Conservation (phyloP, 2,329 filamentous ascomycete genomes). For the Paradendryphiella salina region DNA sequence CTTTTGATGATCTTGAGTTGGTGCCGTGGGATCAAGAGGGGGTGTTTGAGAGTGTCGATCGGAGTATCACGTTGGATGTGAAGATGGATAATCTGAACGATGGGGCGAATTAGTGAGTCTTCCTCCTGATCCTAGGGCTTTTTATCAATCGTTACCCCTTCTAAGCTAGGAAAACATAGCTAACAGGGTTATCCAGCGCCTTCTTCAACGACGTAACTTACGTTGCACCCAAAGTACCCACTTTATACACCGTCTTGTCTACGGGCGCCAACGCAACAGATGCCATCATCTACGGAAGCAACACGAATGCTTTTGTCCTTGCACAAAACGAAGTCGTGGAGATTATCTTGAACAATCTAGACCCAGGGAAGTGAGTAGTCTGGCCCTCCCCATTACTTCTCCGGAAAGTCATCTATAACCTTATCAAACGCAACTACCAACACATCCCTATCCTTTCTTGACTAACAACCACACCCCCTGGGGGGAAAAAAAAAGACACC, state of each 20-base stretch:
- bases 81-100: constrained; percentile 69
- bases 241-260: constrained; percentile 74
- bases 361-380: constrained; percentile 57
- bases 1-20: constrained; percentile 74
- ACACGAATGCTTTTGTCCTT: constrained; percentile 65
- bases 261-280: constrained; percentile 56
- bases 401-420: no score
- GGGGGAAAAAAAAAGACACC: constrained; percentile 54
- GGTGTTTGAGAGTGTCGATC: constrained; percentile 64
- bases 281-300: constrained; percentile 54
- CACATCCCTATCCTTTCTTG: constrained; percentile 2
- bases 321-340: constrained; percentile 69
- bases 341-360: constrained; percentile 75
- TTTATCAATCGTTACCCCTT: no score
- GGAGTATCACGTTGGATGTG: constrained; percentile 62
- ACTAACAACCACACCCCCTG: not conserved
- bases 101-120: constrained; percentile 64
- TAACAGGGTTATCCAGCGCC: constrained; percentile 35
- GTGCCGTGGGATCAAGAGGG: constrained; percentile 68
- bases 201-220: constrained; percentile 77
- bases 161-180: not conserved
- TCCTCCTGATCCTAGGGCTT: no score
- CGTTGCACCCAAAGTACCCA: constrained; percentile 72
- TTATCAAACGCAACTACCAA: constrained; percentile 56
- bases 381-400: no score